phyloP scores from a whole-genome alignment of 345 rosid genomes.

The Geranium brycei region DNA sequence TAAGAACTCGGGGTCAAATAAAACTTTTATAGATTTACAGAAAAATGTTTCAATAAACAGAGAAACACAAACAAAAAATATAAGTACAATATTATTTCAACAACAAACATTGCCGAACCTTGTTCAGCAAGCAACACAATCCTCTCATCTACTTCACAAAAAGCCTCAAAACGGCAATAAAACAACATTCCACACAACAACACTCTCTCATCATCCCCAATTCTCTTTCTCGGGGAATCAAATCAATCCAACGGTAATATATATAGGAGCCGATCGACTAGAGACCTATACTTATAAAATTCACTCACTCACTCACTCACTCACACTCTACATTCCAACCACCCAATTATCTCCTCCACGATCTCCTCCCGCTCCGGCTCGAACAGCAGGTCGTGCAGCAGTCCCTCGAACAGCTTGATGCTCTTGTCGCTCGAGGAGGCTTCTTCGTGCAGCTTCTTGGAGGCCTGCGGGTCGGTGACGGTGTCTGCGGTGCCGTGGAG shows the following conservation, averaged over 20 bases:
- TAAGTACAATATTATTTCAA: not conserved
- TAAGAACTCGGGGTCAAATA: too few relatives aligned
- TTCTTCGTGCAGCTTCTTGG: conserved; percentile 45
- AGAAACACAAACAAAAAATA: not conserved
- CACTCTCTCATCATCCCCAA: not conserved
- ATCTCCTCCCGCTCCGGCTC: conserved; percentile 71
- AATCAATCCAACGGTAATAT: too few relatives aligned
- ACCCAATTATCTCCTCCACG: conserved; percentile 40
- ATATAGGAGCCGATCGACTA: not conserved
- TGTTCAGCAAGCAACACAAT: too few relatives aligned
- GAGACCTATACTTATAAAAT: too few relatives aligned
- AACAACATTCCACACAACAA: too few relatives aligned
- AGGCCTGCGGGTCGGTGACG: conserved; percentile 71
- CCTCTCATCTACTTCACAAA: not conserved
- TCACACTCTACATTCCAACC: conserved; percentile 30
- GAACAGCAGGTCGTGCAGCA: conserved; percentile 76
- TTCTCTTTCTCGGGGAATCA: not conserved
- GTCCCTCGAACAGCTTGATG: conserved; percentile 54
- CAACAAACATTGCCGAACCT: not conserved
- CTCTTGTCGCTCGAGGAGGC: conserved; percentile 66
- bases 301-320: too few relatives aligned
- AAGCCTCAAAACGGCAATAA: not conserved
- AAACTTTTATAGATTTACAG: too few relatives aligned
- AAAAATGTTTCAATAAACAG: not conserved
- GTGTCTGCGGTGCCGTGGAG: conserved; percentile 81